Evolutionary conservation across 1,284 basidiomycete species (phyloP), one percentile per base, ranked within the genome.

Genomic region (Boletus smithii): DNA sequence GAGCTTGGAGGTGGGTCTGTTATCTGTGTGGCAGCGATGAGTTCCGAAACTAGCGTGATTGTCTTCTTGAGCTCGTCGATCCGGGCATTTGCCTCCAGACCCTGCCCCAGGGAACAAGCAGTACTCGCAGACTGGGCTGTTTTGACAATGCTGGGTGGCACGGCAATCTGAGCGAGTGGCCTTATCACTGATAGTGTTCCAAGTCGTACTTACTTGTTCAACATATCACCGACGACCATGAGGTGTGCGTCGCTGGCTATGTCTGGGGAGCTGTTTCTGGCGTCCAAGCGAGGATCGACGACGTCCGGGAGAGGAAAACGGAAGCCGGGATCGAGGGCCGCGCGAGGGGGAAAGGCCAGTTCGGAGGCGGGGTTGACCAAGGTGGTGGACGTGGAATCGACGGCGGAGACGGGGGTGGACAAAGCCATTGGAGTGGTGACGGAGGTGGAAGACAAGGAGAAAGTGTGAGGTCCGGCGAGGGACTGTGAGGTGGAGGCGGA

Each of bases 31-130:
- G 68, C 68, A 9, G 73, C 69, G 54, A 79, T 70, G 56, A 79
- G 71, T 40, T 77, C 72, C 14, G 74, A 71, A 17, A 79, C 74
- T 14, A 77, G 54, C 8, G 69, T 49, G 42, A 79, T 73, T 16
- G 73, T 74, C 63, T 69, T 74, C 58, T 65, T 73, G 54, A 77
- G 67, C 49, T 74, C 65, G 53, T 73, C 73, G 38, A 77, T 74
- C 42, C 73, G 68, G 44, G 64, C 68, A n/a, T 65, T 67, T 8
- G 77, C 76, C 50, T 74, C 68, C 3, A 66, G 51, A 22, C 71
- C 69, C 51, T 76, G 73, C 1, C 77, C 77, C 38, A 71, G 62
- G 17, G 70, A 68, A 44, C 75, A 79, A 1, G 76, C 75, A 6
- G 69, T 61, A 41, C 75, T 73, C 8, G 75, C 75, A 14, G 73